Base-by-base conservation (phyloP, 352 stramenopile species). In the Phytophthora cactorum region DNA sequence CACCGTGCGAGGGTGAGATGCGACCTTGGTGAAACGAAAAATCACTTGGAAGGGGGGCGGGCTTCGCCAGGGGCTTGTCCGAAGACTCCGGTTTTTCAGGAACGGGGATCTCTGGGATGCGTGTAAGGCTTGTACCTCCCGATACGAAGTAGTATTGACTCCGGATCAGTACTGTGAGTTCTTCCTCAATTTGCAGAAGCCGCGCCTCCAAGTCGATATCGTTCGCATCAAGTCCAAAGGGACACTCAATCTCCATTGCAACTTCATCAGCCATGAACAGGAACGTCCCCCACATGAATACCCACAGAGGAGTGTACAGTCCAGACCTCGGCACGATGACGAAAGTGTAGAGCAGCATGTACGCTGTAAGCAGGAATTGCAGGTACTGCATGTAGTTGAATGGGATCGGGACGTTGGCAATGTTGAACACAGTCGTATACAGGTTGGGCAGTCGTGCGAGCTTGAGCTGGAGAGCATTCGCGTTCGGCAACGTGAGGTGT, bases 351-450 rank as follows among this genome's bases (percentile, higher is more conserved):
- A 95, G 78, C 59, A 78, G 78, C 79, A 95, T 91, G 66, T 92
- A 95, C 6, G 72, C 77, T 25, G 75, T 69, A 39, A 95, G 77
- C 52, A 93, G 64, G 4, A 88, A 77, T 55, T 92, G 81, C 3
- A 93, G 71, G 52, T 92, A 93, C 65, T 93, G 87, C 75, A 90
- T 91, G 64, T 95, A 95, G 74, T 92, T 92, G 78, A 95, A 93
- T 28, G 87, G 86, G 56, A 95, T 95, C 15, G 86, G 86, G 9
- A 93, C 83, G 59, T 95, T 93, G 29, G 87, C 84, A 59, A 95
- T 93, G 64, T 89, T 92, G 69, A 91, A 95, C 10, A 95, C 79
- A 1, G 84, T 91, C 27, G 86, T 92, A 65, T 92, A 94, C 9
- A 94, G 72, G 31, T 78, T 79, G 11, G 85, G 82, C 5, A 95